Evolutionary conservation across 2,329 filamentous ascomycete species (phyloP).

Genomic region (Ophiosphaerella narmari): DNA sequence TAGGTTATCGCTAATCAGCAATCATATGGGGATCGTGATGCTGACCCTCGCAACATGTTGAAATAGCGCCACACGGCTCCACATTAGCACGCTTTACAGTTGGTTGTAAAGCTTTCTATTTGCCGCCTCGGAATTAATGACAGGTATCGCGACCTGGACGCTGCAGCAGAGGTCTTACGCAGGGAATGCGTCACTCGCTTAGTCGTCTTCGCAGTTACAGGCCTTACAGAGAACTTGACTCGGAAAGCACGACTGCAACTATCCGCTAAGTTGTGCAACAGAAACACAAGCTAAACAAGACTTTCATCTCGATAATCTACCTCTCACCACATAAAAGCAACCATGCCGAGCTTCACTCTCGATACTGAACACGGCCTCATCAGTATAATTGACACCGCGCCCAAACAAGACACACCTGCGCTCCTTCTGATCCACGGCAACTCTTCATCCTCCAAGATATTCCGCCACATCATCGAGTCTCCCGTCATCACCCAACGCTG

Average conservation of each 20-base stretch:
- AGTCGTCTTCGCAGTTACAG: neutral
- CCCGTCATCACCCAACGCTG: constrained; percentile 11
- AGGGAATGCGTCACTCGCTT: neutral
- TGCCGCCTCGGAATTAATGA: neutral
- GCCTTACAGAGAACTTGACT: neutral
- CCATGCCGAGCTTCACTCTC: constrained; percentile 23
- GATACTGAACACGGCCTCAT: constrained; percentile 28
- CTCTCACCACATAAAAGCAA: neutral
- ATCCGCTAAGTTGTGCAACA: neutral
- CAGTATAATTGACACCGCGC: constrained; percentile 23
- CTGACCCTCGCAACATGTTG: neutral
- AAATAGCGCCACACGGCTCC: constrained; percentile 2
- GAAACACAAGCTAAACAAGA: neutral
- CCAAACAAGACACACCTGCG: constrained; percentile 20
- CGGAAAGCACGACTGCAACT: neutral
- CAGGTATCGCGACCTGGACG: neutral
- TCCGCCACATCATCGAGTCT: constrained; percentile 27
- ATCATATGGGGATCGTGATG: too few species aligned
- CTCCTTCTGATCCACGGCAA: constrained; percentile 42
- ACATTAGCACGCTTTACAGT: neutral
- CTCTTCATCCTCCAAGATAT: constrained; percentile 34
- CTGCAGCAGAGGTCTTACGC: neutral
- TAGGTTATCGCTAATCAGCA: too few species aligned
- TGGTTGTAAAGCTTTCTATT: neutral
- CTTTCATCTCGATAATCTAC: neutral